Evolutionary conservation across 2,329 filamentous ascomycete species (phyloP), one percentile per base, ranked within the genome.

Genomic region (Colletotrichum tropicale): DNA sequence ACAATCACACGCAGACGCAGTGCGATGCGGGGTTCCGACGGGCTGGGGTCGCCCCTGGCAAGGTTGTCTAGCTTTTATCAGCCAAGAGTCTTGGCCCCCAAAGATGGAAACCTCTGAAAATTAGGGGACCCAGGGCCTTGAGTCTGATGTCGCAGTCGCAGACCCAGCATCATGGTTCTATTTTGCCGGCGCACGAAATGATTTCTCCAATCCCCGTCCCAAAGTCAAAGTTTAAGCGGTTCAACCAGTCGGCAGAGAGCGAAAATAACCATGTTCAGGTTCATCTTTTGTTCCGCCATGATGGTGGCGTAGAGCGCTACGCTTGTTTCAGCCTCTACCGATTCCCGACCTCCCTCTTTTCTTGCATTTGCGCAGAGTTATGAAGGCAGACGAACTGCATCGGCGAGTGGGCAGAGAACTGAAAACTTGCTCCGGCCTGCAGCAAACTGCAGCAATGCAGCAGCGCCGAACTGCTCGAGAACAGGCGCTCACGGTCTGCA

Each of bases 21-120:
- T 61, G n/a, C 58, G 48, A 66, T 71, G 69, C 56, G 43, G 70
- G 64, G 73, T 60, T 56, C 70, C 70, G 34, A n/a, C 64, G 30
- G 15, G 62, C 32, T 34, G 55, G 72, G 69, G 55, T 56, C 16
- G 32, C 21, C 70, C 56, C 58, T 75, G 64, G 34, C 21, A 55
- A 34, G 21, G 21, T 9, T 58, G 60, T 68, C 64, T 28, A 18
- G 65, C 34, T 61, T 55, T 52, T 43, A 64, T 16, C 72, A 15
- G 72, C 72, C 72, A 75, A 75, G 72, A 72, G 56, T 61, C 62
- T 73, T 69, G 73, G 64, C 73, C 18, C 65, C 65, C 13, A 68
- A 73, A 73, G 56, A 68, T 64, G 69, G 62, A 16, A 67, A 21
- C 65, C 61, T 61, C 61, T 34, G 34, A 62, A 58, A 36, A 26